Percentiles rank a stretch among this genome's conserved stretches.
Conservation (phyloP, 345 rosid species). For the Eucalyptus decipiens region DNA sequence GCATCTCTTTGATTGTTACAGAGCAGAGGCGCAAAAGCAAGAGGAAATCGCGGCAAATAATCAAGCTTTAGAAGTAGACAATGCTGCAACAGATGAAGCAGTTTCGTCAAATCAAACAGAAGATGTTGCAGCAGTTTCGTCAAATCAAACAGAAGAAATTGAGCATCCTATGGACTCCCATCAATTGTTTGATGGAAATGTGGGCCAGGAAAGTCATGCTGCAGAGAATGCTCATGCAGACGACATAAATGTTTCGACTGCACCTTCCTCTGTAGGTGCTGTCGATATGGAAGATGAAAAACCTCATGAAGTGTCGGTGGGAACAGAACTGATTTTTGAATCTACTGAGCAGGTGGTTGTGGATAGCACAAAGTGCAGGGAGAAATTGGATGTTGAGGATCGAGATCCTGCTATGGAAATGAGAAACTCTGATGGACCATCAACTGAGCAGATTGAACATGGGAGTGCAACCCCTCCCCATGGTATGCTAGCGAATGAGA, state of each 20-base stretch:
- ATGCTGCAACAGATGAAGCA: conserved; percentile 7
- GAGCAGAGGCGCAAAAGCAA: conserved; percentile 42
- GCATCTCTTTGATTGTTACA: conserved; percentile 19
- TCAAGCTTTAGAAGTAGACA: conserved; percentile 7
- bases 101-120: not conserved
- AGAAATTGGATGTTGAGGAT: not conserved
- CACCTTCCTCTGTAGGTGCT: not conserved
- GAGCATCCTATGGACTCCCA: not conserved
- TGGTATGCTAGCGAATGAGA: not conserved
- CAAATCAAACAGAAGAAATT: not conserved
- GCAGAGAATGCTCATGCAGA: not conserved
- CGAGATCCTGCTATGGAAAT: not conserved
- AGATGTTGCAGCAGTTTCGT: not conserved
- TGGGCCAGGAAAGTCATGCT: not conserved
- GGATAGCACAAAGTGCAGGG: not conserved
- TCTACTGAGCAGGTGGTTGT: not conserved
- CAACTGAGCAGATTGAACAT: not conserved
- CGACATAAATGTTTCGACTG: not conserved
- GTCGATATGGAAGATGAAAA: not conserved
- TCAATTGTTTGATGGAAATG: not conserved
- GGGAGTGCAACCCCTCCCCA: not conserved
- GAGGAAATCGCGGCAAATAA: conserved; percentile 35
- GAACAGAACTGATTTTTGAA: not conserved
- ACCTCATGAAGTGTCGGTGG: not conserved
- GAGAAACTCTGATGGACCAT: not conserved